These are phyloP conservation scores for Uronychia setigera DNA, from an alignment of 73 alveolate genomes.

Conservation along the genomic window DNA sequence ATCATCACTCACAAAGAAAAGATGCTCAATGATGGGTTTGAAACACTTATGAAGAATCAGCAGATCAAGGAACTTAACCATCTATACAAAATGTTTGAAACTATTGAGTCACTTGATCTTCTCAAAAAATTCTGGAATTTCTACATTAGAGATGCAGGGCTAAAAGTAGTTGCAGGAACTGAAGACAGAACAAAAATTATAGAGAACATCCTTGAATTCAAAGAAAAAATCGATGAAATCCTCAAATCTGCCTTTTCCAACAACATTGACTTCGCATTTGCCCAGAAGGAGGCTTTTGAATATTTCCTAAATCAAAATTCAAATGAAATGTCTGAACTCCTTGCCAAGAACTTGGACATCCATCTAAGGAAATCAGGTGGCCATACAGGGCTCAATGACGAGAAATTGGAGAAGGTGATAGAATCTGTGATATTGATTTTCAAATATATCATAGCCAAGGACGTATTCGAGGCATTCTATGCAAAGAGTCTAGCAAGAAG, in stretches of 20 bases:
- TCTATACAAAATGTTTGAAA: constrained; percentile 25
- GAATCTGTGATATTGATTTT: not conserved
- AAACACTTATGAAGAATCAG: not conserved
- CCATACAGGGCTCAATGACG: constrained; percentile 9
- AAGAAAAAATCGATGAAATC: not conserved
- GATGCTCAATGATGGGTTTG: constrained; percentile 16
- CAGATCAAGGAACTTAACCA: constrained; percentile 31
- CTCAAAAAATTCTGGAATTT: constrained; percentile 9
- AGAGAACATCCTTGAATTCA: constrained; percentile 17
- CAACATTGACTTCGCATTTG: constrained; percentile 13
- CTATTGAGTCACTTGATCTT: not conserved
- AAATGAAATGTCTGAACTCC: constrained; percentile 11
- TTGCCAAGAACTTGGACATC: constrained; percentile 14
- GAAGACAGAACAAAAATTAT: constrained; percentile 20
- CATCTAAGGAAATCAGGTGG: not conserved
- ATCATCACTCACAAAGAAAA: not conserved
- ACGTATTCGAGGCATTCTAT: constrained; percentile 37
- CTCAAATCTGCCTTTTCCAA: constrained; percentile 3
- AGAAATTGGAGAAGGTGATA: constrained; percentile 9
- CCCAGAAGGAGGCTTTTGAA: constrained; percentile 20
- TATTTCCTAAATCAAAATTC: constrained; percentile 8
- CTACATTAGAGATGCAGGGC: constrained; percentile 14
- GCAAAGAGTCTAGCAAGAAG: constrained; percentile 19
- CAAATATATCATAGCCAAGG: constrained; percentile 17
- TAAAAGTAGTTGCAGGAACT: constrained; percentile 11